Conservation (phyloP, 1,284 basidiomycete genomes). For the Calocybe gambosa region DNA sequence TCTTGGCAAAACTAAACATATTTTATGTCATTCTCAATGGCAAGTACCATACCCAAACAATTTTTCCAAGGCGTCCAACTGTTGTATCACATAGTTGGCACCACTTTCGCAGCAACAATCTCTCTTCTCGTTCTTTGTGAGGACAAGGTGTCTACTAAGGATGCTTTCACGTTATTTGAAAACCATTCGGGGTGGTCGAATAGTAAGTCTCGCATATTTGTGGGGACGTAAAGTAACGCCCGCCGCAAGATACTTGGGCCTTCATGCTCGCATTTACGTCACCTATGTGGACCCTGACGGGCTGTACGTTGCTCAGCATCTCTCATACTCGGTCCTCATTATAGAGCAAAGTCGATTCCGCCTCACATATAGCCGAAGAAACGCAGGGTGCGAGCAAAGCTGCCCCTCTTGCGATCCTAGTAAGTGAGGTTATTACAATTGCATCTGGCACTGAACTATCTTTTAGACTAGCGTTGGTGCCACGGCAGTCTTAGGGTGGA, state of each 20-base stretch:
- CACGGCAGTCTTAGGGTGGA: constrained; percentile 56
- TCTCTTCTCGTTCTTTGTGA: constrained; percentile 52
- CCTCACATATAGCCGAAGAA: constrained; percentile 76
- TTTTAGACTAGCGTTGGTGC: constrained; percentile 45
- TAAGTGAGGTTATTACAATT: constrained; percentile 53
- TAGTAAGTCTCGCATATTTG: constrained; percentile 32
- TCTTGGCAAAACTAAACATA: constrained; percentile 63
- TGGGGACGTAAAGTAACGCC: not conserved
- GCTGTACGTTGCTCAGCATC: constrained; percentile 40
- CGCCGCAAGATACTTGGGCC: constrained; percentile 54
- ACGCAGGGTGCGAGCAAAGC: constrained; percentile 58
- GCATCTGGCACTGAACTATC: constrained; percentile 37
- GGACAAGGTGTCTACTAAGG: constrained; percentile 54
- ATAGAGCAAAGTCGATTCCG: constrained; percentile 54
- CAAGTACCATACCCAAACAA: constrained; percentile 22
- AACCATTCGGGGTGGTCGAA: constrained; percentile 67
- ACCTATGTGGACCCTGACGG: constrained; percentile 74
- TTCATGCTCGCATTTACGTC: constrained; percentile 68
- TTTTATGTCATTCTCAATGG: constrained; percentile 63
- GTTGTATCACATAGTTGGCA: constrained; percentile 37
- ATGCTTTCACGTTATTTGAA: constrained; percentile 64
- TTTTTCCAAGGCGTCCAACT: constrained; percentile 4
- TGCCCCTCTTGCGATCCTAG: constrained; percentile 73
- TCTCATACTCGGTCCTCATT: constrained; percentile 1
- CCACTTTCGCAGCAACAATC: constrained; percentile 54